Conservation (phyloP, 2,329 filamentous ascomycete species). For the Helicocarpus griseus region DNA sequence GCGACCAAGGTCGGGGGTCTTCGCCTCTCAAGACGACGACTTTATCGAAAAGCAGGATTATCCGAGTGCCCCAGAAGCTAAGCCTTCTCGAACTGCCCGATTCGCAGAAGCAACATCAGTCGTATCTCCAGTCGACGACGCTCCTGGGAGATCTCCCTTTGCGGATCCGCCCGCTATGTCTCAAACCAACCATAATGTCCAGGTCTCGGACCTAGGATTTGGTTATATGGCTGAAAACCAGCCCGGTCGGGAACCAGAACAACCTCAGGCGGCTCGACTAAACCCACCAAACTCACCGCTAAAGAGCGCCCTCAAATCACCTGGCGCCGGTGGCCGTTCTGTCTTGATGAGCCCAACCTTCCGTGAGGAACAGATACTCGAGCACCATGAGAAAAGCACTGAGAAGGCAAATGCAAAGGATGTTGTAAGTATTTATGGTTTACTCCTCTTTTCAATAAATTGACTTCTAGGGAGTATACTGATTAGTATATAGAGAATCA, state of each 20-base stretch:
- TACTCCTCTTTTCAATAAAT: neutral
- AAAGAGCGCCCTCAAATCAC: slow-evolving; percentile 83
- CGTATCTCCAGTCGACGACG: slow-evolving; percentile 50
- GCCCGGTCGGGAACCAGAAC: slow-evolving; percentile 32
- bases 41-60: slow-evolving; percentile 6
- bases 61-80: slow-evolving; percentile 29
- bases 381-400: slow-evolving; percentile 71
- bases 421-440: slow-evolving; percentile 52
- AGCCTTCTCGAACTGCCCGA: slow-evolving; percentile 48
- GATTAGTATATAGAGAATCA: slow-evolving; percentile 65
- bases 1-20: slow-evolving; percentile 21
- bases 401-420: slow-evolving; percentile 83
- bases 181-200: slow-evolving; percentile 45
- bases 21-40: slow-evolving; percentile 20
- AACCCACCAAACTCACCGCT: slow-evolving; percentile 67
- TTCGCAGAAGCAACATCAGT: slow-evolving; percentile 58
- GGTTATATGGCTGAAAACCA: slow-evolving; percentile 66
- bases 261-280: slow-evolving; percentile 44
- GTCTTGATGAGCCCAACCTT: slow-evolving; percentile 88
- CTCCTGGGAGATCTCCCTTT: slow-evolving; percentile 39
- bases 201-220: slow-evolving; percentile 82
- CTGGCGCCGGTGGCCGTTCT: slow-evolving; percentile 66
- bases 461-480: slow-evolving; percentile 16
- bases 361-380: slow-evolving; percentile 72
- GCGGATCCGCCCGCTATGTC: slow-evolving; percentile 38